These are phyloP conservation scores for Dendrothele bispora DNA, from an alignment of 768 basidiomycete species.

Conservation along the genomic window DNA sequence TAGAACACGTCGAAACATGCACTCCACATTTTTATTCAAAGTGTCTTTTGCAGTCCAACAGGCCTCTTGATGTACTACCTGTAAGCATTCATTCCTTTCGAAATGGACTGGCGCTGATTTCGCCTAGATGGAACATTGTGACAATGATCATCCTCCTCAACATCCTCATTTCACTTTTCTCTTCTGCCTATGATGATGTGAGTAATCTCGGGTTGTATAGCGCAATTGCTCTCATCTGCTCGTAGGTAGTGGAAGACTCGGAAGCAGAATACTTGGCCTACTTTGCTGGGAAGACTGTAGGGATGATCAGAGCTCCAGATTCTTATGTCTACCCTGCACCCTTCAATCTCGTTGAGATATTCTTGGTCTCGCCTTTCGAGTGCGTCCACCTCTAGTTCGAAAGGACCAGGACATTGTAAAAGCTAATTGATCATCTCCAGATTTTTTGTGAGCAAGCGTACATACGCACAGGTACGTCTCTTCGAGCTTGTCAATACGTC, in stretches of 20 bases:
- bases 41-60: slow-evolving; percentile 36
- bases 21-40: slow-evolving; percentile 2
- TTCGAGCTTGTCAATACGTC: slow-evolving; percentile 2
- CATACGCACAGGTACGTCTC: slow-evolving; percentile 55
- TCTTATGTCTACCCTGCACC: slow-evolving; percentile 89
- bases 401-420: no score
- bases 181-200: slow-evolving; percentile 89
- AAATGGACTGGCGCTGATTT: background rate
- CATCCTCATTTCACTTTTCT: slow-evolving; percentile 92
- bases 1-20: slow-evolving; percentile 17
- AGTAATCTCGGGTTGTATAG: slow-evolving; percentile 19
- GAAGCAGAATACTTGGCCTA: slow-evolving; percentile 90
- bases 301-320: slow-evolving; percentile 86
- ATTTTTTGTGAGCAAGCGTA: slow-evolving; percentile 43
- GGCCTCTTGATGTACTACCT: slow-evolving; percentile 79
- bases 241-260: slow-evolving; percentile 76
- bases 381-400: slow-evolving; percentile 45
- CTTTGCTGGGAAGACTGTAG: slow-evolving; percentile 84
- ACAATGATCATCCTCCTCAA: slow-evolving; percentile 87
- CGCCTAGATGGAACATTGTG: slow-evolving; percentile 73
- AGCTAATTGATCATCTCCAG: no score
- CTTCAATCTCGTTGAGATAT: slow-evolving; percentile 83
- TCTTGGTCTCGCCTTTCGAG: slow-evolving; percentile 87
- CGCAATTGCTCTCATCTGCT: background rate
- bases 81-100: slow-evolving; percentile 45